phyloP scores from a whole-genome alignment of 805 yeast genomes.

The Ogataea haglerorum region DNA sequence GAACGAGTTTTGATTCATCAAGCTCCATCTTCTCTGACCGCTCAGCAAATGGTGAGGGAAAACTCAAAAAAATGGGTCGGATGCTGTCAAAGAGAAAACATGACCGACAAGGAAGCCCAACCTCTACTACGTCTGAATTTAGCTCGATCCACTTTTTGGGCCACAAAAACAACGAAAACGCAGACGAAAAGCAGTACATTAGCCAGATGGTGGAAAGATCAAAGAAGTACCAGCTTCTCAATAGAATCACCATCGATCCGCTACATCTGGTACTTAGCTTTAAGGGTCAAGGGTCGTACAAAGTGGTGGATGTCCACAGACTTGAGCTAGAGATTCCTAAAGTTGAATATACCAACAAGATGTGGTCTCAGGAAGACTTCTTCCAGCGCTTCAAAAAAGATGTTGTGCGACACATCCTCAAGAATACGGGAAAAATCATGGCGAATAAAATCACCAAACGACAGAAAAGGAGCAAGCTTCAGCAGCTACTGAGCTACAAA shows the following conservation, averaged over 20 bases:
- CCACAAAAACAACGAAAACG: slow-evolving; percentile 4
- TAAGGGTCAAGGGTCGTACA: slow-evolving; percentile 67
- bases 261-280: slow-evolving; percentile 60
- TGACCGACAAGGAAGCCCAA: not conserved
- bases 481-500: slow-evolving; percentile 11
- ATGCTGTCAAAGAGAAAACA: slow-evolving; percentile 7
- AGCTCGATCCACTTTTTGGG: slow-evolving; percentile 8
- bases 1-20: slow-evolving; percentile 13
- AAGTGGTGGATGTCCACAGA: slow-evolving; percentile 72
- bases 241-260: slow-evolving; percentile 30
- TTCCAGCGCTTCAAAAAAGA: slow-evolving; percentile 59
- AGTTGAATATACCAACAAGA: slow-evolving; percentile 53
- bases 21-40: not conserved
- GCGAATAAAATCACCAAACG: slow-evolving; percentile 59
- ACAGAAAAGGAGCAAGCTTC: not conserved
- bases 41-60: slow-evolving; percentile 1
- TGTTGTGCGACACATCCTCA: slow-evolving; percentile 50
- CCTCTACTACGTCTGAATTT: not conserved
- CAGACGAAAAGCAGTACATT: slow-evolving; percentile 34
- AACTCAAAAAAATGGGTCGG: slow-evolving; percentile 11
- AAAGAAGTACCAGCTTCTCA: slow-evolving; percentile 38
- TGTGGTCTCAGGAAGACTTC: slow-evolving; percentile 74
- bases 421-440: slow-evolving; percentile 72
- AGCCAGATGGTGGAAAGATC: slow-evolving; percentile 42
- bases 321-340: slow-evolving; percentile 65